Evolutionary conservation across 345 rosid genomes (phyloP).

Genomic region (Bruguiera sexangula): DNA sequence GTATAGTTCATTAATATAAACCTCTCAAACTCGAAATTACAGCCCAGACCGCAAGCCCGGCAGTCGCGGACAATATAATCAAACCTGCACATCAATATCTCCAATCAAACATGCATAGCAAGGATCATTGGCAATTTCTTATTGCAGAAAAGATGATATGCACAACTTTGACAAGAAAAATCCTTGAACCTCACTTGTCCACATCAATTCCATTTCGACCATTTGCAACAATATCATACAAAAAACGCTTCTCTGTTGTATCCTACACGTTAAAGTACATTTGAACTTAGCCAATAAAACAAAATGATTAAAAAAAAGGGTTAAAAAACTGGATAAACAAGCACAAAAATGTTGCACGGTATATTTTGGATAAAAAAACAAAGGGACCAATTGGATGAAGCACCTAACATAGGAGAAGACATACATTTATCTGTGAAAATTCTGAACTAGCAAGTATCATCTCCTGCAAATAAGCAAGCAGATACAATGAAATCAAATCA

Average conservation of each 20-base stretch:
- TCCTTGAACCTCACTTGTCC: constrained; percentile 51
- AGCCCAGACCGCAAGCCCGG: constrained; percentile 91
- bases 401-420: constrained; percentile 7
- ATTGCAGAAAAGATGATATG: neutral
- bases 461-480: constrained; percentile 49
- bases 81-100: constrained; percentile 47
- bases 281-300: constrained; percentile 5
- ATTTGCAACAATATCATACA: constrained; percentile 96
- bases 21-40: constrained; percentile 82
- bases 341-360: constrained; percentile 12
- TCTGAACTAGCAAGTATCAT: constrained; percentile 83
- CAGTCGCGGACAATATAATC: constrained; percentile 91
- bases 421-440: constrained; percentile 53
- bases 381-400: constrained; percentile 6
- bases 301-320: neutral
- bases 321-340: neutral
- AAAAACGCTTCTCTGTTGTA: constrained; percentile 59
- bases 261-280: constrained; percentile 34
- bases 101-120: neutral
- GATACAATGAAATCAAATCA: neutral
- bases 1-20: constrained; percentile 27
- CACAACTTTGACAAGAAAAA: constrained; percentile 12
- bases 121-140: constrained; percentile 1
- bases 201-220: constrained; percentile 97
- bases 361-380: neutral